phyloP scores from a whole-genome alignment of 441 rosid genomes.

The Geranium incanum region DNA sequence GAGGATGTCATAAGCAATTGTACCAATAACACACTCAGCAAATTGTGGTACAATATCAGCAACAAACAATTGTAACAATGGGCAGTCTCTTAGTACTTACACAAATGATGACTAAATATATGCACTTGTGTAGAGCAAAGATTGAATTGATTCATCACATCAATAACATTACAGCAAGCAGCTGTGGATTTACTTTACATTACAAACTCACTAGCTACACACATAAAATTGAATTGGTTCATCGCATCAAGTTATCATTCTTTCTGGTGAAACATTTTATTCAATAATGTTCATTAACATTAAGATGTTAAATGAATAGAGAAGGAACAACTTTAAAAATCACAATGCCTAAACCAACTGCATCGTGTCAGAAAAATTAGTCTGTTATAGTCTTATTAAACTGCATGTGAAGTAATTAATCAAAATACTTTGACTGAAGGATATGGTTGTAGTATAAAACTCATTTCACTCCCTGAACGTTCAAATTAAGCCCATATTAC shows the following conservation, averaged over 20 bases:
- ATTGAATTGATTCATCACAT: neutral
- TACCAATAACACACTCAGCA: neutral
- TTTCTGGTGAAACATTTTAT: neutral
- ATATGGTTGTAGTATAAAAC: neutral
- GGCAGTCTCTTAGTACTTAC: too few relatives aligned
- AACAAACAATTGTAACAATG: too few relatives aligned
- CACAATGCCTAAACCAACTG: neutral
- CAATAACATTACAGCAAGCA: neutral
- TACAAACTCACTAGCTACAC: neutral
- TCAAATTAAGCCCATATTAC: neutral
- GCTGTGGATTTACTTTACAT: neutral
- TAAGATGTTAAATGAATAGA: neutral
- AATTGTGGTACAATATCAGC: neutral
- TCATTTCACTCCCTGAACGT: neutral
- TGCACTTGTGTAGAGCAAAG: neutral
- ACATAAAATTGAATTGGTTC: neutral
- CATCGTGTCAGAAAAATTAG: neutral
- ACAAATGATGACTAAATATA: too few relatives aligned
- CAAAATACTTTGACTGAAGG: neutral
- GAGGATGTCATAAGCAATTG: neutral
- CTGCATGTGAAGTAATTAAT: neutral
- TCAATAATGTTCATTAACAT: neutral
- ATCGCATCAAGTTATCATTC: neutral
- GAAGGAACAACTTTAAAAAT: neutral
- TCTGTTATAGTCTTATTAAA: neutral